These are phyloP conservation scores for Entonaema liquescens DNA, from an alignment of 495 filamentous ascomycete species.

Conservation along the genomic window DNA sequence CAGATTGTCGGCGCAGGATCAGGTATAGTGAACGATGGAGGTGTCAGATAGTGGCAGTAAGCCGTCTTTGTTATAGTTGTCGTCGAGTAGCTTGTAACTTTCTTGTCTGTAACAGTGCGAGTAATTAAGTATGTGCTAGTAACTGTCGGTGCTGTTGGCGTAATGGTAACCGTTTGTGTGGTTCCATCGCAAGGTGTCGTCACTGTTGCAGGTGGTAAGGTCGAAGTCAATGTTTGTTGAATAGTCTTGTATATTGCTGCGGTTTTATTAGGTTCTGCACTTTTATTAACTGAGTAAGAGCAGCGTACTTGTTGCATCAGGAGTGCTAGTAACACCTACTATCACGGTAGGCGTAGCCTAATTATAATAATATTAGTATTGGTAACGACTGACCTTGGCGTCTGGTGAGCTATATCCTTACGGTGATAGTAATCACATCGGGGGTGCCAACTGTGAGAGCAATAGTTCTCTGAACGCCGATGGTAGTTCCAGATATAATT, in stretches of 20 bases:
- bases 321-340: slow-evolving; percentile 52
- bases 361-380: neutral
- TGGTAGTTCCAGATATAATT: slow-evolving; percentile 48
- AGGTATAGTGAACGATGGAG: slow-evolving; percentile 30
- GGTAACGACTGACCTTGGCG: neutral
- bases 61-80: slow-evolving; percentile 49
- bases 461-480: slow-evolving; percentile 52
- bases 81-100: slow-evolving; percentile 47
- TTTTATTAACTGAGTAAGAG: neutral
- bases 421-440: slow-evolving; percentile 49
- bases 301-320: slow-evolving; percentile 48
- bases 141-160: slow-evolving; percentile 45
- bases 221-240: slow-evolving; percentile 49
- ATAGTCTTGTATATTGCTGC: slow-evolving; percentile 51
- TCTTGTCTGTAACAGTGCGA: slow-evolving; percentile 50
- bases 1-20: slow-evolving; percentile 32
- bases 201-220: slow-evolving; percentile 48
- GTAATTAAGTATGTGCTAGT: slow-evolving; percentile 46
- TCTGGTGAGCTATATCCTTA: slow-evolving; percentile 23
- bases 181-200: slow-evolving; percentile 49
- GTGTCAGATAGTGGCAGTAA: slow-evolving; percentile 47
- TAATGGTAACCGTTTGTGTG: slow-evolving; percentile 52
- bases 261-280: slow-evolving; percentile 1
- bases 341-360: slow-evolving; percentile 55
- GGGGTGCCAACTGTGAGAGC: slow-evolving; percentile 48